A percentile compares a stretch with the other conserved stretches of the same genome.
Conservation (phyloP, 2,329 filamentous ascomycete genomes). For the Ceratocystis destructans region DNA sequence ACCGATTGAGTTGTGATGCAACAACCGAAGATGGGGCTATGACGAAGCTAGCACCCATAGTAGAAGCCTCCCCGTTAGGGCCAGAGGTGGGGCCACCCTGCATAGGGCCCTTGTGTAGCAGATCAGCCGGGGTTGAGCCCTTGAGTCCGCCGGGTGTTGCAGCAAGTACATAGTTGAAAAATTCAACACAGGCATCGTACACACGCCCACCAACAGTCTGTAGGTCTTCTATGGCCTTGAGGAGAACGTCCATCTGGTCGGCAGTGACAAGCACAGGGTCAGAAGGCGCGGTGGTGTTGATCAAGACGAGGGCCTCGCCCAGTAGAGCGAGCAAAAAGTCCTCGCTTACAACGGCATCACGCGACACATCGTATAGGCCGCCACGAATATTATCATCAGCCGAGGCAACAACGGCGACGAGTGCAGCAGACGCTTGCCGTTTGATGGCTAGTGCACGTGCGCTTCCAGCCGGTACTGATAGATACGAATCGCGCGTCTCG, state of each 20-base stretch:
- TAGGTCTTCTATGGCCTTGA: constrained; percentile 67
- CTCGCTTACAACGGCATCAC: constrained; percentile 73
- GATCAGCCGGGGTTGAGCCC: constrained; percentile 49
- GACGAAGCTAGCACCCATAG: constrained; percentile 44
- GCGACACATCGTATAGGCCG: constrained; percentile 68
- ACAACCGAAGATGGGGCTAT: constrained; percentile 58
- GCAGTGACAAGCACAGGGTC: constrained; percentile 43
- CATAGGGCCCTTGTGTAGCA: constrained; percentile 36
- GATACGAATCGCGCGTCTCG: constrained; percentile 57
- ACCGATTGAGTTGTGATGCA: constrained; percentile 47
- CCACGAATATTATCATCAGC: constrained; percentile 84
- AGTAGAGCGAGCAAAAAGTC: constrained; percentile 75
- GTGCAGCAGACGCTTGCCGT: constrained; percentile 54
- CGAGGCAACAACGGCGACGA: constrained; percentile 73
- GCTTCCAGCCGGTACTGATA: constrained; percentile 25
- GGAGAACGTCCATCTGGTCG: constrained; percentile 58
- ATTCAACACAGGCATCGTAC: constrained; percentile 61
- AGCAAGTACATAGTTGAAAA: constrained; percentile 60
- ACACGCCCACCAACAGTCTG: constrained; percentile 61
- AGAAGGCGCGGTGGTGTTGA: constrained; percentile 32
- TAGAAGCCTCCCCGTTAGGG: constrained; percentile 35
- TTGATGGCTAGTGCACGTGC: constrained; percentile 47
- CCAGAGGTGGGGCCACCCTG: constrained; percentile 39
- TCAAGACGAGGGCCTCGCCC: constrained; percentile 68
- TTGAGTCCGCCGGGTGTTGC: constrained; percentile 47